Evolutionary conservation across 495 filamentous ascomycete species (phyloP), one percentile per base, ranked within the genome.

Genomic region (Aspergillus homomorphus): DNA sequence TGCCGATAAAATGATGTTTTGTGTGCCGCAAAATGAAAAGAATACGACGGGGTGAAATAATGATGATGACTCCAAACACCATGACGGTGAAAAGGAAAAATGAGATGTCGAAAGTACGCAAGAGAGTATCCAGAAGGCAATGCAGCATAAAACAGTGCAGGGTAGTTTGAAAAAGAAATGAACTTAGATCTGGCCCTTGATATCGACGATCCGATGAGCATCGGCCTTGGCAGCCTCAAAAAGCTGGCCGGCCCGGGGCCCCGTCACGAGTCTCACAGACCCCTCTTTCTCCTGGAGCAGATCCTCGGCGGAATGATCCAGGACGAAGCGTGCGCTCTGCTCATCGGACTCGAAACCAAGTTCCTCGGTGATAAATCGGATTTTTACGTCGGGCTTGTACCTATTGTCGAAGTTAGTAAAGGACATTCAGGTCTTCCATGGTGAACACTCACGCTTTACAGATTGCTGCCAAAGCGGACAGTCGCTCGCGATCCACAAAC

Each of bases 281-380:
- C 86, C 87, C 58, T 87, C 77, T 51, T 83, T 87, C 67, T 95
- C 89, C 67, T 90, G 80, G 54, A 98, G 85, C n/a, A 94, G 73
- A 12, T 88, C 77, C 65, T 87, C 81, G 45, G 88, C 88, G 54
- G 84, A 77, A 69, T 91, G 77, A 56, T 95, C 88, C 60, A 86
- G 82, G 61, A 98, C 84, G 73, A 97, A 98, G 67, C 90, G 87
- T 10, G 89, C 87, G 57, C 90, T 91, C 70, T 96, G 90, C 68
- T 89, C 84, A 71, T 97, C 92, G 49, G 87, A 89, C 73, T 96
- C 91, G 71, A 98, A 99, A 51, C 88, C 91, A 54, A 99, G 87
- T 69, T 98, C 94, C 76, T 98, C 89, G 24, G 91, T 92, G 62
- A 99, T 83, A 75, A 96, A 97, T 63, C 89, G 87, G 59, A 98